phyloP scores from a whole-genome alignment of 2,329 filamentous ascomycete genomes.

The Fusarium sp. region DNA sequence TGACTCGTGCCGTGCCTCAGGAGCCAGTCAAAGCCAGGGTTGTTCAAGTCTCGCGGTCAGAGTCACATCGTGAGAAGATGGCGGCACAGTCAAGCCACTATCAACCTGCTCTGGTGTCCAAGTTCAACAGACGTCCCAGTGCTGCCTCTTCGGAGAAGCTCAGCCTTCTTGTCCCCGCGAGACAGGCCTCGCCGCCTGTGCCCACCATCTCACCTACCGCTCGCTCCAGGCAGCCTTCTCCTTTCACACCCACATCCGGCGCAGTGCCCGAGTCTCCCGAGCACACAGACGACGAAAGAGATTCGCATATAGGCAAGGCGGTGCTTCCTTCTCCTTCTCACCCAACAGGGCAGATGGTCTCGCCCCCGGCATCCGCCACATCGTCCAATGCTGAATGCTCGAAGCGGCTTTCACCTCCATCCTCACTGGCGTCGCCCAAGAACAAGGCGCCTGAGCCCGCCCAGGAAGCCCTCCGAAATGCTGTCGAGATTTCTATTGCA shows the following conservation, averaged over 20 bases:
- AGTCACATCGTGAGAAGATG: slow-evolving; percentile 14
- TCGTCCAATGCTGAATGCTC: slow-evolving; percentile 29
- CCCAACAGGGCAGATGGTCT: slow-evolving; percentile 62
- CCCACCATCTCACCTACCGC: slow-evolving; percentile 11
- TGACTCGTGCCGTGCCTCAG: slow-evolving; percentile 14
- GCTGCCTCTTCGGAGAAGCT: slow-evolving; percentile 21
- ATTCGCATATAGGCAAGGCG: slow-evolving; percentile 43
- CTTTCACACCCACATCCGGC: slow-evolving; percentile 36
- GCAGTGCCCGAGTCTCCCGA: slow-evolving; percentile 57
- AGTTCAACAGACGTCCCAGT: slow-evolving; percentile 43
- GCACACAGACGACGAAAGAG: slow-evolving; percentile 42
- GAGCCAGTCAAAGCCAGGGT: slow-evolving; percentile 26
- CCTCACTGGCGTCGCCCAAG: slow-evolving; percentile 42
- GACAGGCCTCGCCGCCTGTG: slow-evolving; percentile 28
- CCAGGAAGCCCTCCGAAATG: slow-evolving; percentile 58
- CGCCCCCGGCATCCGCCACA: slow-evolving; percentile 52
- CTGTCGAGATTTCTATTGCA: slow-evolving; percentile 74
- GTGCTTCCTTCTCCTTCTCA: slow-evolving; percentile 54
- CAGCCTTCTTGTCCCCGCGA: slow-evolving; percentile 6
- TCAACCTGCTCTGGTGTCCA: slow-evolving; percentile 38
- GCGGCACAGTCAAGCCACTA: slow-evolving; percentile 8
- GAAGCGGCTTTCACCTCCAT: slow-evolving; percentile 28
- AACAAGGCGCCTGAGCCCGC: slow-evolving; percentile 32
- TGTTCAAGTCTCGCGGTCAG: slow-evolving; percentile 26
- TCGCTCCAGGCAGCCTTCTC: slow-evolving; percentile 30